phyloP scores from a whole-genome alignment of 1,139 yeast genomes.

The Pichia terricola region DNA sequence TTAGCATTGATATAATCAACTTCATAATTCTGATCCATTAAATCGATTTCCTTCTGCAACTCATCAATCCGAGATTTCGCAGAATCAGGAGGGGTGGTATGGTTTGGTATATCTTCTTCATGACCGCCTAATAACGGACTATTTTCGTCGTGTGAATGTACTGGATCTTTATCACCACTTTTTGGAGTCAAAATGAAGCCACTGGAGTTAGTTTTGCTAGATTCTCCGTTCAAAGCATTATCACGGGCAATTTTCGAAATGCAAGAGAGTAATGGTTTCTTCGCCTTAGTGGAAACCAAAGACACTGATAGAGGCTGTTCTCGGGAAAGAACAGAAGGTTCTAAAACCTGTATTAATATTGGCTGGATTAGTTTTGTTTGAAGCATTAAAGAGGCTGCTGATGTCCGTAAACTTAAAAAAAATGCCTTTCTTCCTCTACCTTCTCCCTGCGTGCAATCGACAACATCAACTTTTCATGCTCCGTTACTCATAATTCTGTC shows the following conservation, averaged over 20 bases:
- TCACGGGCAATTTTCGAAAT: conserved; percentile 5
- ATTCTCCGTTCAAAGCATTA: no score
- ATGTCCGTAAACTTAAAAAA: no score
- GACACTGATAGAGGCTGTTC: conserved; percentile 7
- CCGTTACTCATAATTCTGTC: no score
- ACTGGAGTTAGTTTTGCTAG: no score
- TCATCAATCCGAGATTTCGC: conserved; percentile 4
- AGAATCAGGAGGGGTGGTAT: not conserved
- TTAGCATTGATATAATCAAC: conserved; percentile 21
- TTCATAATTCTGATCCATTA: conserved; percentile 13
- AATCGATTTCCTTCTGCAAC: conserved; percentile 10
- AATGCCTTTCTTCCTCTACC: no score
- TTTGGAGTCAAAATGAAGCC: no score
- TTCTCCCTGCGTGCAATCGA: no score
- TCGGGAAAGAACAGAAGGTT: conserved; percentile 5
- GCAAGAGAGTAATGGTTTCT: conserved; percentile 11
- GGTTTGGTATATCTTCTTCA: not conserved
- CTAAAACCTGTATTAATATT: conserved; percentile 6
- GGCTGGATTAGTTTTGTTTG: conserved; percentile 6
- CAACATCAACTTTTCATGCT: no score
- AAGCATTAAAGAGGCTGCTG: no score
- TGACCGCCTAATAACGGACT: not conserved
- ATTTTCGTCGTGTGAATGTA: not conserved
- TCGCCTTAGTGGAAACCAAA: conserved; percentile 4
- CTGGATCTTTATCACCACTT: no score